phyloP scores from a whole-genome alignment of 2,329 filamentous ascomycete genomes.

The Phaeosphaeria sp. region DNA sequence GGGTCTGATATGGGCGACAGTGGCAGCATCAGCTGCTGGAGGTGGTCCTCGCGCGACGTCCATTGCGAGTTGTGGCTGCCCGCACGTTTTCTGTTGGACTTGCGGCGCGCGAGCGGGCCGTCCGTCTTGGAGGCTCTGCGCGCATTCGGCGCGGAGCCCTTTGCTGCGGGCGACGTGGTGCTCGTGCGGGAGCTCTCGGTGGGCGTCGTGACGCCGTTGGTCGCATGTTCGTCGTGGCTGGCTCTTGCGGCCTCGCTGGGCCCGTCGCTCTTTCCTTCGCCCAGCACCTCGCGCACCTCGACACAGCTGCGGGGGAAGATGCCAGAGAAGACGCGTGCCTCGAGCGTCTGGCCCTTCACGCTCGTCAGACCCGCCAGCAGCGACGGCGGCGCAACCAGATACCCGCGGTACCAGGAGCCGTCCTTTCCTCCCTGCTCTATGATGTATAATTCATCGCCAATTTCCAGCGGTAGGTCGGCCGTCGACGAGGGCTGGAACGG shows the following conservation, averaged over 20 bases:
- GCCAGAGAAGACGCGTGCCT: constrained; percentile 96
- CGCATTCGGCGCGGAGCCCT: constrained; percentile 5
- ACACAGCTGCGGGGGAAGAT: constrained; percentile 96
- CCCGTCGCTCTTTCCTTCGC: constrained; percentile 54
- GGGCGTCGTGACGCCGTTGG: constrained; percentile 48
- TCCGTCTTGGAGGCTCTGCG: constrained; percentile 31
- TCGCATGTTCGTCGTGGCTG: constrained; percentile 33
- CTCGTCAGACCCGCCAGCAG: constrained; percentile 90
- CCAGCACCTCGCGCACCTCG: constrained; percentile 90
- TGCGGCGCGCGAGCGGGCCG: constrained; percentile 36
- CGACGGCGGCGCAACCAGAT: constrained; percentile 92
- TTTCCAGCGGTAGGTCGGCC: constrained; percentile 92
- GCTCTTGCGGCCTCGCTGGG: constrained; percentile 21
- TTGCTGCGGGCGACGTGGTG: constrained; percentile 32
- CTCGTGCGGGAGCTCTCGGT: constrained; percentile 42
- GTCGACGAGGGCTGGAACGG: constrained; percentile 87
- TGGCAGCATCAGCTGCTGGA: constrained; percentile 47
- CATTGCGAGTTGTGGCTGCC: constrained; percentile 47
- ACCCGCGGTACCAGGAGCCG: constrained; percentile 92
- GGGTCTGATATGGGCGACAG: constrained; percentile 61
- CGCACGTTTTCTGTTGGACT: constrained; percentile 41
- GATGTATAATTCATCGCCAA: constrained; percentile 98
- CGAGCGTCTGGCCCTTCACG: constrained; percentile 88
- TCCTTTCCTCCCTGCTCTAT: constrained; percentile 90
- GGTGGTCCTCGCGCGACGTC: constrained; percentile 49